Conservation (phyloP, 306 rosid genomes). For the Trichosanthes cucumerina region DNA sequence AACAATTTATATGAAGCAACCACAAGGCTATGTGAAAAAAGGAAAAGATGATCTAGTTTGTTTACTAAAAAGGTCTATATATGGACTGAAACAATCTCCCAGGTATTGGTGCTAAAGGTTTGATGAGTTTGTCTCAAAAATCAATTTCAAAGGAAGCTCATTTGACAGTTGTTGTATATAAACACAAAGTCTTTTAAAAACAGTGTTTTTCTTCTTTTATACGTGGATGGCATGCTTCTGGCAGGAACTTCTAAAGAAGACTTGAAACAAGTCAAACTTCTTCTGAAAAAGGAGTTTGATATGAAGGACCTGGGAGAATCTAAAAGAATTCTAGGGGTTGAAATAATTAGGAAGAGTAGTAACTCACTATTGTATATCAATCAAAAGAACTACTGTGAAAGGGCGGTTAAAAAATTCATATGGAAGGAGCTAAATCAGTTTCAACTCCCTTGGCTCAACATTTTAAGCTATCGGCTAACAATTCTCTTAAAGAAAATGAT, state of each 20-base stretch:
- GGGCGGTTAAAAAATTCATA: fast-evolving
- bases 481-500: not conserved
- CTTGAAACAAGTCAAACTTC: fast-evolving
- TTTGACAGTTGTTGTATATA: not conserved
- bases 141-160: not conserved
- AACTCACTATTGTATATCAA: fast-evolving
- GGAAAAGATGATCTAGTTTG: not conserved
- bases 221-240: not conserved
- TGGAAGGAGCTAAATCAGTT: not conserved
- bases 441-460: not conserved
- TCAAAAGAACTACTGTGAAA: fast-evolving
- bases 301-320: not conserved
- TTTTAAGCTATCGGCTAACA: not conserved
- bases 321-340: not conserved
- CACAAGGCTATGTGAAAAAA: not conserved
- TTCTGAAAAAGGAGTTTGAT: not conserved
- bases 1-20: not conserved
- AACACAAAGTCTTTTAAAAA: fast-evolving
- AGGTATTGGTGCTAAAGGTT: not conserved
- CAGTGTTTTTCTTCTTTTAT: not conserved
- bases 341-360: not conserved
- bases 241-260: not conserved
- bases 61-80: not conserved
- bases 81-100: not conserved
- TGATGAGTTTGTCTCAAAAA: not conserved